A percentile compares a stretch with the other conserved stretches of the same genome.
These are phyloP conservation scores for Aegilops speltoides DNA, from an alignment of 176 grass and related monocot genomes.

Conservation along the genomic window DNA sequence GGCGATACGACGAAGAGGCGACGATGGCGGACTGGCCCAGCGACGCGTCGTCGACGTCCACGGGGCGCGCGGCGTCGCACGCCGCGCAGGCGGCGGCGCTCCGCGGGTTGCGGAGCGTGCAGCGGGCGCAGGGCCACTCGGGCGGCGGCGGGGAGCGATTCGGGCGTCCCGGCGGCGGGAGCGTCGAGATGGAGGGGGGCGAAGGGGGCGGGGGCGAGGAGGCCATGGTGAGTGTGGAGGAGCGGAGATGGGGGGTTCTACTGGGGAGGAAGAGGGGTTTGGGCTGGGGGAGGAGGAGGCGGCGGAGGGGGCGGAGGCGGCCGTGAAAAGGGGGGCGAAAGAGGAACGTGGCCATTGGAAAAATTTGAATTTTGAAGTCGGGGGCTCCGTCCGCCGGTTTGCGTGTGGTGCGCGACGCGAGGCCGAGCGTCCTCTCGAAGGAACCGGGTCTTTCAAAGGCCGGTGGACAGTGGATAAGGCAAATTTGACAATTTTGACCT, in stretches of 20 bases:
- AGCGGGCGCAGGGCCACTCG: conserved; percentile 51
- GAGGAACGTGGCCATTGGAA: too few relatives aligned
- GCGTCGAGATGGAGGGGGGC: not conserved
- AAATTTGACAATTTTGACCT: too few relatives aligned
- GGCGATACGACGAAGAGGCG: conserved; percentile 19
- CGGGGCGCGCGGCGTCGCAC: conserved; percentile 38
- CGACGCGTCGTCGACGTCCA: conserved; percentile 25
- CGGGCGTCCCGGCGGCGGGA: not conserved
- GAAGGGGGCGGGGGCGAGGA: not conserved
- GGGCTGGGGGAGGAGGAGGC: not conserved
- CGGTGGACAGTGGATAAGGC: too few relatives aligned
- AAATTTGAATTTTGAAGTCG: too few relatives aligned
- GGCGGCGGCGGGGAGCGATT: not conserved
- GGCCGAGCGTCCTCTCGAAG: too few relatives aligned
- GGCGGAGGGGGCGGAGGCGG: not conserved
- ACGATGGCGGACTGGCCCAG: not conserved
- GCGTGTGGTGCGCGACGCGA: too few relatives aligned
- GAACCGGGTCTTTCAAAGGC: too few relatives aligned
- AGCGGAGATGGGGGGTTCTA: not conserved
- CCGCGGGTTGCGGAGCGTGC: conserved; percentile 53
- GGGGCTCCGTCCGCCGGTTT: too few relatives aligned
- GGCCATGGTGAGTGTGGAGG: not conserved
- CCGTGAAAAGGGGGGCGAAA: not conserved
- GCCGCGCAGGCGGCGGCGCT: conserved; percentile 26
- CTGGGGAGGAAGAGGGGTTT: not conserved